A percentile compares a stretch with the other conserved stretches of the same genome.
Conservation (phyloP, 139 green algal species). For the Klebsormidium nitens region DNA sequence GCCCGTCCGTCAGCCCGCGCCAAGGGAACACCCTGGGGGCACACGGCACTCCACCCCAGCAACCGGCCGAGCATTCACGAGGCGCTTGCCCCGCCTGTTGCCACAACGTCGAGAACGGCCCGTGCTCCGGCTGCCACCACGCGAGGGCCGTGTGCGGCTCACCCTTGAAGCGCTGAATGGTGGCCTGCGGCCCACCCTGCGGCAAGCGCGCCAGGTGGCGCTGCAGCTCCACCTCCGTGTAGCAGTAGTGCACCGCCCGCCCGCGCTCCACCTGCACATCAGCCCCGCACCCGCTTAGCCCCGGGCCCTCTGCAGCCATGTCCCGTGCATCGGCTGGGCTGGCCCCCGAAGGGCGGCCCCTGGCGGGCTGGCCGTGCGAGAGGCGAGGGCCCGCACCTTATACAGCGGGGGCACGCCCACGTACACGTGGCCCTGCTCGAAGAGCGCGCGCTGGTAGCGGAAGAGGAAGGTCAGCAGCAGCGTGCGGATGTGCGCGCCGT, state of each 20-base stretch:
- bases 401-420: conserved; percentile 95
- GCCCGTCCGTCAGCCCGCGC: too few relatives aligned
- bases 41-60: too few relatives aligned
- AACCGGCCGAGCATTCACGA: too few relatives aligned
- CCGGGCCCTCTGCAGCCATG: too few relatives aligned
- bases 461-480: conserved; percentile 98
- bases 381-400: conserved; percentile 64
- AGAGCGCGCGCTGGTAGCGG: conserved; percentile 63
- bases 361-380: too few relatives aligned
- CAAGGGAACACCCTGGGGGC: too few relatives aligned
- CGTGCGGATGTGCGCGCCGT: conserved; percentile 96
- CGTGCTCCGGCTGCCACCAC: too few relatives aligned
- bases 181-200: conserved; percentile 45
- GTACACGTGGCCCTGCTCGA: conserved; percentile 76
- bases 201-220: conserved; percentile 20
- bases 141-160: too few relatives aligned
- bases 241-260: conserved; percentile 53
- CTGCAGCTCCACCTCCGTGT: conserved; percentile 66
- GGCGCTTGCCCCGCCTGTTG: too few relatives aligned
- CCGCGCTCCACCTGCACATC: conserved; percentile 27
- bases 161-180: conserved; percentile 52
- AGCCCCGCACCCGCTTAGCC: neutral
- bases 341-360: too few relatives aligned
- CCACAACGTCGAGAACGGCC: too few relatives aligned
- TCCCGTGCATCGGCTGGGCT: too few relatives aligned